Percentiles rank a stretch among this genome's conserved stretches.
phyloP scores from a whole-genome alignment of 331 rosid species.

The Acacia pycnantha region DNA sequence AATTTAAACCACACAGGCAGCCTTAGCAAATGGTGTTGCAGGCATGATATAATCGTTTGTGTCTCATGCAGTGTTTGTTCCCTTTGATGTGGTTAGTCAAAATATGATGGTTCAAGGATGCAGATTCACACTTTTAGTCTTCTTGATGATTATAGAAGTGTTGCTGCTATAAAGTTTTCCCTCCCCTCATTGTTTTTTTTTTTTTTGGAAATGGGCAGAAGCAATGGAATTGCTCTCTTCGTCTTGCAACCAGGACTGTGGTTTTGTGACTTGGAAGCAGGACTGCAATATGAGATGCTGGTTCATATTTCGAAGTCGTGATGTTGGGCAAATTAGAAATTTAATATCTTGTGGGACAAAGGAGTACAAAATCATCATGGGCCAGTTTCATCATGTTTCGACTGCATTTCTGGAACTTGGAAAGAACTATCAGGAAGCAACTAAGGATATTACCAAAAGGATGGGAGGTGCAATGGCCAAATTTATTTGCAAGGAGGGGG shows the following conservation, averaged over 20 bases:
- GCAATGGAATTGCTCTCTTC: no score
- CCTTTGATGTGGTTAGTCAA: constrained; percentile 76
- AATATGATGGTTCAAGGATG: no score
- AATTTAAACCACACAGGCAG: constrained; percentile 79
- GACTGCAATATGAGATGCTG: no score
- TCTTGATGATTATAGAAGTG: no score
- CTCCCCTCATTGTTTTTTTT: no score
- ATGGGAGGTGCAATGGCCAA: constrained; percentile 99
- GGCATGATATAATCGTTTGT: constrained; percentile 87
- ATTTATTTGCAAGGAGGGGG: constrained; percentile 96
- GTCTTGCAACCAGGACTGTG: no score
- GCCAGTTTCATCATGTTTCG: constrained; percentile 86
- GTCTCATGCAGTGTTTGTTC: constrained; percentile 91
- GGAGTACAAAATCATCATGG: constrained; percentile 94
- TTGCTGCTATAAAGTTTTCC: no score
- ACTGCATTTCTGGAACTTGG: constrained; percentile 89
- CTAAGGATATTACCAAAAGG: constrained; percentile 80
- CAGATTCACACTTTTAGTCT: no score
- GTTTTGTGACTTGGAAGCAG: no score
- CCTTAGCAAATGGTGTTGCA: constrained; percentile 91
- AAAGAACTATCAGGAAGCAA: constrained; percentile 81
- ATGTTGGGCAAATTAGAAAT: no score
- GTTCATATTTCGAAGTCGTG: no score
- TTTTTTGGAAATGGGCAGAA: no score
- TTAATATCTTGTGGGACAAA: constrained; percentile 59